Conservation (phyloP, 2,329 filamentous ascomycete species). For the Diaporthe vexans region DNA sequence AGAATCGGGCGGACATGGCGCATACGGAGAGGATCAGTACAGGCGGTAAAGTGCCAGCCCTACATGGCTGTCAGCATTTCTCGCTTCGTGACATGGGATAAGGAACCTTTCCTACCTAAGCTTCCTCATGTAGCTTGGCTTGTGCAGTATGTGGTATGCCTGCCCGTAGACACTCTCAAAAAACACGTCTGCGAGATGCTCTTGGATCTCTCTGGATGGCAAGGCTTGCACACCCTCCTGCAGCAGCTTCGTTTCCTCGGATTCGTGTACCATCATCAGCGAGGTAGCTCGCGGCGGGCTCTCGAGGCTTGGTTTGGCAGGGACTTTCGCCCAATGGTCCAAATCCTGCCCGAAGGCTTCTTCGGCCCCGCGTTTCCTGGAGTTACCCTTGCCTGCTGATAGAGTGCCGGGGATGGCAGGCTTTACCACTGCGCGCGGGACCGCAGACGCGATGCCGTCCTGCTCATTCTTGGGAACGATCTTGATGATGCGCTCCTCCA, state of each 20-base stretch:
- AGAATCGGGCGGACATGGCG: constrained; percentile 95
- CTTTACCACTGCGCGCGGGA: constrained; percentile 87
- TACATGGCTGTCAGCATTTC: constrained; percentile 52
- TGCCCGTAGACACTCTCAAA: constrained; percentile 98
- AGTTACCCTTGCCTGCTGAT: constrained; percentile 64
- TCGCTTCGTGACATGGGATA: constrained; percentile 20
- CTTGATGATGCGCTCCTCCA: constrained; percentile 98
- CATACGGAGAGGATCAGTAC: constrained; percentile 95
- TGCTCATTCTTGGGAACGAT: constrained; percentile 90
- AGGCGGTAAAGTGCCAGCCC: constrained; percentile 84
- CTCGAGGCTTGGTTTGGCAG: constrained; percentile 63
- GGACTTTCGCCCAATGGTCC: constrained; percentile 81
- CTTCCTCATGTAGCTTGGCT: constrained; percentile 96
- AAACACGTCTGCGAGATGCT: constrained; percentile 93
- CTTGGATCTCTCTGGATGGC: constrained; percentile 88
- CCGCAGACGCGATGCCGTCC: constrained; percentile 71
- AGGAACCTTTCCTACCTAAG: constrained; percentile 67
- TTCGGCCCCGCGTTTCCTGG: constrained; percentile 86
- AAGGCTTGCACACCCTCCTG: constrained; percentile 87
- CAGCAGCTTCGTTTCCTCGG: constrained; percentile 82
- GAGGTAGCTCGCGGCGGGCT: constrained; percentile 65
- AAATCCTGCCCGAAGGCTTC: constrained; percentile 89
- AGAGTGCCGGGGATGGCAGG: constrained; percentile 75
- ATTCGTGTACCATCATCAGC: constrained; percentile 69
- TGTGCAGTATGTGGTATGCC: constrained; percentile 93